Evolutionary conservation across 768 basidiomycete species (phyloP).

Genomic region (Suillus alpinus): DNA sequence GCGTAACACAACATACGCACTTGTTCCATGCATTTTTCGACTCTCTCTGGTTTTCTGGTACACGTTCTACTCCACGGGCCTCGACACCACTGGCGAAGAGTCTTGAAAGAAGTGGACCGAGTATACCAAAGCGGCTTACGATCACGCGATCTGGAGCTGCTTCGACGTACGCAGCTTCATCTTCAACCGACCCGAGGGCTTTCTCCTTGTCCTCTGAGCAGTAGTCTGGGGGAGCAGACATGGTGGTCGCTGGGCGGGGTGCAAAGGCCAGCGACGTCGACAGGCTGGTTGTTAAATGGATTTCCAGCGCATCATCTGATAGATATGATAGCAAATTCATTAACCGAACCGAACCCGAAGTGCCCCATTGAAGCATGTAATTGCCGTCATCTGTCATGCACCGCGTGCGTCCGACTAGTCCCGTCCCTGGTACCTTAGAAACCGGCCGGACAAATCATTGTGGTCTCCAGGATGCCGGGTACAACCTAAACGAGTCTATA

Average conservation of each 20-base stretch:
- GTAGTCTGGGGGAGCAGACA: background rate
- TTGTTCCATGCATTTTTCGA: slow-evolving; percentile 45
- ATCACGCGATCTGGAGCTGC: slow-evolving; percentile 27
- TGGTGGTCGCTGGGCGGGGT: background rate
- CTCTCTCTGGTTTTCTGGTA: slow-evolving; percentile 48
- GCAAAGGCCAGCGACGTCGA: background rate
- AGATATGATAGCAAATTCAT: background rate
- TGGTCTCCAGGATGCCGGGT: background rate
- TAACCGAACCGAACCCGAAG: background rate
- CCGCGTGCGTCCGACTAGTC: background rate
- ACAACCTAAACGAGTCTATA: background rate
- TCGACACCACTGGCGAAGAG: slow-evolving; percentile 52
- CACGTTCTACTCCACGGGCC: slow-evolving; percentile 53
- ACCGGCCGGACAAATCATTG: background rate
- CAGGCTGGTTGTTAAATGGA: background rate
- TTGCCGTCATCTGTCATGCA: background rate
- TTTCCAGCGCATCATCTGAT: background rate
- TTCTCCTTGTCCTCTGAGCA: slow-evolving; percentile 21
- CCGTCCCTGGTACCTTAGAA: background rate
- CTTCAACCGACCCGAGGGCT: background rate
- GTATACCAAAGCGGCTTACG: slow-evolving; percentile 27
- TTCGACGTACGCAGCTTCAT: slow-evolving; percentile 12
- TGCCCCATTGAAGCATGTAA: background rate
- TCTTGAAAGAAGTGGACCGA: slow-evolving; percentile 32
- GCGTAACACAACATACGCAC: slow-evolving; percentile 21